Base-by-base conservation (phyloP, 2,329 filamentous ascomycete species). In the Ampelomyces quisqualis region DNA sequence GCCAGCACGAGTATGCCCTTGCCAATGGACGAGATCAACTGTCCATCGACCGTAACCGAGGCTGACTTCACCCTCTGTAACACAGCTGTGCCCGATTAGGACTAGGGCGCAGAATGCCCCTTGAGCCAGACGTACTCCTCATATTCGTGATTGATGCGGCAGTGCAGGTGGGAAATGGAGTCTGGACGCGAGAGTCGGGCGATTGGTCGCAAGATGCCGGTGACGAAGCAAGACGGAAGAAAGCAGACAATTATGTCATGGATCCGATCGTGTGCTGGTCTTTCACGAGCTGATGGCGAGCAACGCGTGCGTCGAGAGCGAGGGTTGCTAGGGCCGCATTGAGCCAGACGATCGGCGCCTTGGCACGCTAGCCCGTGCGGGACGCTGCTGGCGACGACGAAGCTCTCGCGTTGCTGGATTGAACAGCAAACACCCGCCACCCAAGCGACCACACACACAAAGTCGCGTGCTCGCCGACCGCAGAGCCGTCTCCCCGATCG, bases 31-130 rank as follows among this genome's bases (percentile, higher is more conserved):
- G 93, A 97, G 31, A 98, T 80, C 20, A 95, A 73, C 65, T 95
- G 79, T 62, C 88, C 86, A 64, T 98, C 90, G 37, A 98, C 91
- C 1, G 90, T 93, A 58, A 98, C 93, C 6, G 91, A 96, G 46
- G 91, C 91, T 29, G 90, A 97, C 46, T 95, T 82, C 36, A 98
- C 93, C 53, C 93, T 82, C 71, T 98, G 93, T 38, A 97, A 74
- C 45, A 98, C 88, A 38, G 90, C 93, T 96, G 38, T 34, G 38
- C 38, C 7, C 9, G 21, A 45, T 44, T 38, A 45, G 56, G 35
- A 46, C 54, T 67, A 45, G 56, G 43, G 17, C 22, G 43, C 47
- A 34, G n/a, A n/a, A n/a, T n/a, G n/a, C n/a, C n/a, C n/a, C n/a
- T n/a, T n/a, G n/a, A 40, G 49, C 37, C 24, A 15, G 13, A 46